Evolutionary conservation across 176 grass and related monocot genomes (phyloP), one percentile per base, ranked within the genome.

Genomic region (Saccharum spontaneum): DNA sequence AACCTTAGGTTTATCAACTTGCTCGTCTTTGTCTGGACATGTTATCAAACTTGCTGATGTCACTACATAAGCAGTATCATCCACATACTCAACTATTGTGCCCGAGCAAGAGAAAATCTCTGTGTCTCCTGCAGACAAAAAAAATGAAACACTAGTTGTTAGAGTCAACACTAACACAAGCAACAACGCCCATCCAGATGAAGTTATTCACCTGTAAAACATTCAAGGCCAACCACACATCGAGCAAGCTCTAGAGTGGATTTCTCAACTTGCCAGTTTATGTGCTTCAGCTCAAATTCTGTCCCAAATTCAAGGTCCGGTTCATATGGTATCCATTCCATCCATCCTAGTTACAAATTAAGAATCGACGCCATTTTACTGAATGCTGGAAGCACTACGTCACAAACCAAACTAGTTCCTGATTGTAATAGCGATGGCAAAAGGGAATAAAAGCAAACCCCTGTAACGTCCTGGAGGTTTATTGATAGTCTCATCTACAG

Each of bases 1-100:
- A 28, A 84, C 72, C 72, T 84, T 84, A 66, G 52, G 82, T 52
- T 54, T 18, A 76, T 76, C 61, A 67, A 33, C 71, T 67, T 7
- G n/a, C 44, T 50, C 22, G 10, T 76, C 82, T 76, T 84, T 34
- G 72, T 76, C 60, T 76, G 72, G 18, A 11, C 63, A 67, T 67
- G 22, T 76, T 17, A 84, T 46, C 76, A 84, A 67, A 67, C 82
- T 84, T 22, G 82, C 72, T 67, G 72, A 84, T 65, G 82, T 84
- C 11, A 84, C 72, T 16, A 84, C 72, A 67, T 52, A 52, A 84
- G 22, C 72, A 76, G 48, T 20, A 76, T 23, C 72, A 63, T 40
- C 20, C 33, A 14, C 4, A 54, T 39, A 67, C 16, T 84, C 72
- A 84, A 84, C 24, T 30, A 67, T 67, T 40, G 60, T 67, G 46